Percentiles rank a stretch among this genome's conserved stretches.
phyloP scores from a whole-genome alignment of 2,329 filamentous ascomycete genomes.

The Tolypocladium inflatum region DNA sequence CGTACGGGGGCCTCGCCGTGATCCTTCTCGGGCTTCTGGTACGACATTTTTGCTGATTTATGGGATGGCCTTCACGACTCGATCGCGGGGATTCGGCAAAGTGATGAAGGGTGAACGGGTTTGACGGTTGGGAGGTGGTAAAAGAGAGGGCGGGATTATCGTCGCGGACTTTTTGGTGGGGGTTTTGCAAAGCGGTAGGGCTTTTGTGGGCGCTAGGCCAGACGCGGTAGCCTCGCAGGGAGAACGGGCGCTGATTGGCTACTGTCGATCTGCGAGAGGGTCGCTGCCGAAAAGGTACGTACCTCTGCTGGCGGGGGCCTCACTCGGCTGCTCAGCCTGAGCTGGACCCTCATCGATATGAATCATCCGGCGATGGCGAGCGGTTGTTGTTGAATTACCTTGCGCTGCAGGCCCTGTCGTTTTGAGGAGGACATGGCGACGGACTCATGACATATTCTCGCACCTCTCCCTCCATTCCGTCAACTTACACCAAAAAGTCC shows the following conservation, averaged over 20 bases:
- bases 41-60: constrained; percentile 62
- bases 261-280: background rate
- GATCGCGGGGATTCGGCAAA: constrained; percentile 66
- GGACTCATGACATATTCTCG: background rate
- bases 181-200: constrained; percentile 7
- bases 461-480: no score
- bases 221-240: background rate
- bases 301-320: background rate
- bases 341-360: constrained; percentile 1
- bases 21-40: constrained; percentile 92
- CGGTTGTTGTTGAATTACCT: background rate
- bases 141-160: background rate
- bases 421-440: background rate
- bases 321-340: background rate
- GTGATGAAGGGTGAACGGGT: constrained; percentile 55
- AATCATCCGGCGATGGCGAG: constrained; percentile 9
- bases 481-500: background rate
- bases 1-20: constrained; percentile 78
- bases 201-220: constrained; percentile 13
- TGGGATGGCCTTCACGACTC: constrained; percentile 62
- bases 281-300: constrained; percentile 3
- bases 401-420: background rate
- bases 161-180: constrained; percentile 10
- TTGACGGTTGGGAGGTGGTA: constrained; percentile 3
- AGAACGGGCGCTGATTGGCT: constrained; percentile 5